Base-by-base conservation (phyloP, 1,284 basidiomycete species). In the Ganoderma meredithae region DNA sequence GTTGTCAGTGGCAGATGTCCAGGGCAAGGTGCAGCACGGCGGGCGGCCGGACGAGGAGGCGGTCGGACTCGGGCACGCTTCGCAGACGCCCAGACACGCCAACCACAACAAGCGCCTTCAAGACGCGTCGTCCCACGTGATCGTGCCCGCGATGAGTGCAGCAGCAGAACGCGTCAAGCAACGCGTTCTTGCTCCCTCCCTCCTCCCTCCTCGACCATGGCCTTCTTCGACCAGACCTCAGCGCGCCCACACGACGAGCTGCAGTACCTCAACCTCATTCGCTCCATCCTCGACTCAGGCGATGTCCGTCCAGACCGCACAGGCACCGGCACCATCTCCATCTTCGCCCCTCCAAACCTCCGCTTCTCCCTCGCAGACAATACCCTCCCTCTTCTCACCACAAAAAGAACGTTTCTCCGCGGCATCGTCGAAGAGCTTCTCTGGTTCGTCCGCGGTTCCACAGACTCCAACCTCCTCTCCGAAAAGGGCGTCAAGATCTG, bases 361-460 rank as follows among this genome's bases (percentile, higher is more conserved):
- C 93, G 95, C 25, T 98, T 98, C 85, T 93, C 93, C 15, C 89
- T 98, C 63, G 81, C 87, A 8, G 78, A 93, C 79, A 82, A 83
- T 64, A 88, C 88, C 1, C 83, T 99, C 13, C 97, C 97, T 0
- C 87, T 99, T 19, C 85, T 99, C 53, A 99, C 97, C 15, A 99
- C 97, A 0, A 99, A 99, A 81, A 90, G 95, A 69, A 97, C 97
- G 1, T 99, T 98, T 78, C 83, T 93, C 31, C 92, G 95, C 44
- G 97, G 95, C 0, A 97, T 99, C 41, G 83, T 96, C 25, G 96
- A 98, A 78, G 97, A 99, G 77, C 88, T 99, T 0, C 86, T 99
- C 6, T 99, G 98, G 97, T 99, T 99, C 77, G 84, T 99, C 19
- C 84, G 86, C 27, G 97, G 97, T 1, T 87, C 85, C 27, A 99